Conservation (phyloP, 108 stramenopile genomes). For the Epipyxis sp. region DNA sequence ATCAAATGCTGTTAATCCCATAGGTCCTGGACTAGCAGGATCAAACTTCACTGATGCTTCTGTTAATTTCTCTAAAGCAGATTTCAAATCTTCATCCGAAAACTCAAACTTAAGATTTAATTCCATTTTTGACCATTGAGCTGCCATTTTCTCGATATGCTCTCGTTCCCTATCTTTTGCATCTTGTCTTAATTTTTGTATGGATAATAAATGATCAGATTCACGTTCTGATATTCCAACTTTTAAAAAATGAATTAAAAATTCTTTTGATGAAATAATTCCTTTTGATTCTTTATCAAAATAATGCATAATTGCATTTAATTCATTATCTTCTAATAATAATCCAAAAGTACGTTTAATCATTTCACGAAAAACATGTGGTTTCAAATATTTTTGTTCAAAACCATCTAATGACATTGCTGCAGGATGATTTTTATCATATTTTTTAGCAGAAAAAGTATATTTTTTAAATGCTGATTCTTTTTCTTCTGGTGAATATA, state of each 20-base stretch:
- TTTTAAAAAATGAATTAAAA: constrained; percentile 29
- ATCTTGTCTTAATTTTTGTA: constrained; percentile 7
- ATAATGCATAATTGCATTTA: constrained; percentile 15
- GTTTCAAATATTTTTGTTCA: constrained; percentile 3
- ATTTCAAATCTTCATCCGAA: not conserved
- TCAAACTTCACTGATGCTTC: constrained; percentile 13
- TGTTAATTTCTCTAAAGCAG: constrained; percentile 8
- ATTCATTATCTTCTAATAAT: not conserved
- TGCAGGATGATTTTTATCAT: constrained; percentile 25
- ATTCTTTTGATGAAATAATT: not conserved
- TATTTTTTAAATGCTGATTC: constrained; percentile 13
- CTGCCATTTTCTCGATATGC: constrained; percentile 22
- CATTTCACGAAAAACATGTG: constrained; percentile 27
- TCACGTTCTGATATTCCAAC: constrained; percentile 27
- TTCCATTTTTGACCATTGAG: constrained; percentile 28
- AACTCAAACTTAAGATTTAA: constrained; percentile 9
- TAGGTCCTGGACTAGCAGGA: not conserved
- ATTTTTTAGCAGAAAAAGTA: constrained; percentile 19
- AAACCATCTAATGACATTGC: constrained; percentile 26
- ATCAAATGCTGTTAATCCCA: constrained; percentile 26
- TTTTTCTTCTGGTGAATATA: not conserved
- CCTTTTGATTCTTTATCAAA: constrained; percentile 20
- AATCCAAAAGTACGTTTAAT: constrained; percentile 20
- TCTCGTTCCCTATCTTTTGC: not conserved
- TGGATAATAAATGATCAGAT: not conserved